These are phyloP conservation scores for Penicillium decumbens DNA, from an alignment of 2,329 filamentous ascomycete species.

Conservation along the genomic window DNA sequence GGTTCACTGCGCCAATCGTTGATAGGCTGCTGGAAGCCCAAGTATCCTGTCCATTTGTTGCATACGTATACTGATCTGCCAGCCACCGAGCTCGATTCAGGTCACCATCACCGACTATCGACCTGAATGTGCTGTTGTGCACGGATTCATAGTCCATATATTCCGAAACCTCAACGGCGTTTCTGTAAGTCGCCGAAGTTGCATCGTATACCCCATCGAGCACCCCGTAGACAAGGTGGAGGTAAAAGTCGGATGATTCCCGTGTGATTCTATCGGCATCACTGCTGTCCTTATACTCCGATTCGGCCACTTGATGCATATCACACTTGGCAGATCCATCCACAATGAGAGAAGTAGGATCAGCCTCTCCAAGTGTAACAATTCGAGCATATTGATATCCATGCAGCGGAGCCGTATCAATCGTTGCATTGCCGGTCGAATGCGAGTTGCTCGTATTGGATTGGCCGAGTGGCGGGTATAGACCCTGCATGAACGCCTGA, in stretches of 20 bases:
- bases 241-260: constrained; percentile 45
- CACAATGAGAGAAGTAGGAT: constrained; percentile 51
- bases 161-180: constrained; percentile 54
- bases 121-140: constrained; percentile 47
- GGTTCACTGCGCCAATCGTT: constrained; percentile 29
- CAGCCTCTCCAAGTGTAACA: constrained; percentile 40
- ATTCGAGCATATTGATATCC: constrained; percentile 58
- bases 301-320: constrained; percentile 32
- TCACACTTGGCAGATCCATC: constrained; percentile 47
- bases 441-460: constrained; percentile 32
- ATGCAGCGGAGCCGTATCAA: constrained; percentile 46
- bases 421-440: constrained; percentile 47
- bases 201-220: constrained; percentile 43
- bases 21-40: constrained; percentile 18
- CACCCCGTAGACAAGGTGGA: constrained; percentile 38
- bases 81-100: constrained; percentile 40
- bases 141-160: constrained; percentile 52
- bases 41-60: constrained; percentile 45
- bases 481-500: constrained; percentile 58
- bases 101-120: constrained; percentile 29
- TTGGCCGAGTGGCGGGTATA: constrained; percentile 51
- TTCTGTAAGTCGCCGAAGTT: constrained; percentile 45
- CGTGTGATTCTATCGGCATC: constrained; percentile 40
- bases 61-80: constrained; percentile 49
- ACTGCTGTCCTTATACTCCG: constrained; percentile 41